These are phyloP conservation scores for Yamadazyma conglobata DNA, from an alignment of 1,139 yeast genomes.

Conservation along the genomic window DNA sequence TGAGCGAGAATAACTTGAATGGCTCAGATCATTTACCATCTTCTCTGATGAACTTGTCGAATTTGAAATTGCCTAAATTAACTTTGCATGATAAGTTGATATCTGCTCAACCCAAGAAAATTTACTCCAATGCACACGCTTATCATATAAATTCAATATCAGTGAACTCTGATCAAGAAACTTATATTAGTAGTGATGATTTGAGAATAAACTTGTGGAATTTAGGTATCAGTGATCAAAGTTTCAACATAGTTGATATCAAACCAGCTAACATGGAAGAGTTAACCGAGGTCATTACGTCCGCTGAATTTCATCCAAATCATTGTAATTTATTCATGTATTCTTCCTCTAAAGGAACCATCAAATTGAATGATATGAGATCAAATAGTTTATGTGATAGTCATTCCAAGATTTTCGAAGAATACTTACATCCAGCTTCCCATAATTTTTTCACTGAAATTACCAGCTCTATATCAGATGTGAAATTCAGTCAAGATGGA, in stretches of 20 bases:
- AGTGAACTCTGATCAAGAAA: conserved; percentile 93
- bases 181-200: conserved; percentile 91
- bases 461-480: conserved; percentile 91
- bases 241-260: conserved; percentile 95
- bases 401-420: conserved; percentile 88
- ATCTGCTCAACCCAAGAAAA: conserved; percentile 90
- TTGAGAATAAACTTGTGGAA: conserved; percentile 96
- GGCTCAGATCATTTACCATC: conserved; percentile 31
- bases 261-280: conserved; percentile 99
- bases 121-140: conserved; percentile 95
- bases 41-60: conserved; percentile 20
- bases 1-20: conserved; percentile 80
- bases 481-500: conserved; percentile 89
- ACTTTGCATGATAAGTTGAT: conserved; percentile 91
- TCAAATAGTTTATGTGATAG: conserved; percentile 90
- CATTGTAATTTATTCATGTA: conserved; percentile 95
- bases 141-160: conserved; percentile 96
- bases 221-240: conserved; percentile 88
- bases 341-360: conserved; percentile 94
- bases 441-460: conserved; percentile 97
- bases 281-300: conserved; percentile 96
- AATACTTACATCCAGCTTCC: conserved; percentile 85
- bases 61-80: conserved; percentile 77
- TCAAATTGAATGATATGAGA: conserved; percentile 95
- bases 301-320: conserved; percentile 93